These are phyloP conservation scores for Ascochyta koolunga DNA, from an alignment of 2,329 filamentous ascomycete species.

Conservation along the genomic window DNA sequence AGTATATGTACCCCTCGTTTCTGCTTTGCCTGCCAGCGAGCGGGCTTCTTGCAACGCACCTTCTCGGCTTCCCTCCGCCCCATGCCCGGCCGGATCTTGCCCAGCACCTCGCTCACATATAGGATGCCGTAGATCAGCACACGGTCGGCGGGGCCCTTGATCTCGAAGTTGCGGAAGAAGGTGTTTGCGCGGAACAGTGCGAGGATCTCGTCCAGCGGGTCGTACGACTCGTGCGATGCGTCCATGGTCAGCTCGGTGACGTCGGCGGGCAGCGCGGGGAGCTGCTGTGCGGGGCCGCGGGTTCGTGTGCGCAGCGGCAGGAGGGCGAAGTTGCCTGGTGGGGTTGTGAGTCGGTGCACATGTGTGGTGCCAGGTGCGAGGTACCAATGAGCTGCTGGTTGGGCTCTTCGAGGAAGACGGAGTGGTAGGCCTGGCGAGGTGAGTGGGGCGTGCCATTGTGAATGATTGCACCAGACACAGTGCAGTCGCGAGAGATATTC, in stretches of 20 bases:
- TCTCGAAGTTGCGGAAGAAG: constrained; percentile 99
- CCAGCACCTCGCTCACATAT: constrained; percentile 88
- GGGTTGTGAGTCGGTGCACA: neutral
- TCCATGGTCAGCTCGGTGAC: constrained; percentile 67
- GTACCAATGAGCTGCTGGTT: constrained; percentile 69
- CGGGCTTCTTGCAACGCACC: too few species aligned
- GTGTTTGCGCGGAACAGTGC: constrained; percentile 96
- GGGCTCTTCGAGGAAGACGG: constrained; percentile 86
- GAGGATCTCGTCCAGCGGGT: constrained; percentile 93
- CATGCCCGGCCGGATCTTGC: constrained; percentile 81
- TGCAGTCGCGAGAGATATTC: neutral
- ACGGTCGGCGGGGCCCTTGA: constrained; percentile 92
- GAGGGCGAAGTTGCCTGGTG: constrained; percentile 85
- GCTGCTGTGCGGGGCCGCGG: constrained; percentile 90
- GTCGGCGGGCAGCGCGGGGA: constrained; percentile 63
- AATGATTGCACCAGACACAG: neutral
- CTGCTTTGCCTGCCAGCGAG: too few species aligned
- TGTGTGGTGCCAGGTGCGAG: neutral
- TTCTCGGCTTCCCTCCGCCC: constrained; percentile 70
- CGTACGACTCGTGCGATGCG: constrained; percentile 90
- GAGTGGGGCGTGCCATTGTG: constrained; percentile 14
- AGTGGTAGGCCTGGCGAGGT: constrained; percentile 85
- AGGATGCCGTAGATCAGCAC: constrained; percentile 96
- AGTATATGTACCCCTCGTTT: too few species aligned
- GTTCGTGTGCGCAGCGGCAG: constrained; percentile 94